These are phyloP conservation scores for Metarhizium brunneum DNA, from an alignment of 2,329 filamentous ascomycete genomes.

Conservation along the genomic window DNA sequence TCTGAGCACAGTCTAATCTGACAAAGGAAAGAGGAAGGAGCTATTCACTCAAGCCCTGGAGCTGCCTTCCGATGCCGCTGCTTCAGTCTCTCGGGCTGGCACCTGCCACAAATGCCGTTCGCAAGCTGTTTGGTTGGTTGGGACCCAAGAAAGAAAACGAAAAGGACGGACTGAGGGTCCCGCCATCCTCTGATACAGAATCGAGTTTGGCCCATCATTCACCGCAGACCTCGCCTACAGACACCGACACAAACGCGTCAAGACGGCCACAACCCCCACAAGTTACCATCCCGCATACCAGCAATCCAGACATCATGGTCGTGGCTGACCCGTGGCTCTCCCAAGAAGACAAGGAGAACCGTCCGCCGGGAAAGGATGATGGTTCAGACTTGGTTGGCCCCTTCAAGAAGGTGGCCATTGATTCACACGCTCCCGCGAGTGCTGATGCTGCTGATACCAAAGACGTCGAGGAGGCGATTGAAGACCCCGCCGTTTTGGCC, in stretches of 20 bases:
- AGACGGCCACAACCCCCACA: not conserved
- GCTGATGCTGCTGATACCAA: not conserved
- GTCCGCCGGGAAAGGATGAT: constrained; percentile 8
- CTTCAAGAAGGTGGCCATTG: constrained; percentile 13
- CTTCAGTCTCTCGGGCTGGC: constrained; percentile 21
- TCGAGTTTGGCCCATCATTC: not conserved
- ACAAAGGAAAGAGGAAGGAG: not conserved
- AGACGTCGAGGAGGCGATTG: not conserved
- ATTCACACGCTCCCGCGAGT: not conserved
- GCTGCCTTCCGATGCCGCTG: constrained; percentile 13
- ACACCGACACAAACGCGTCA: constrained; percentile 2
- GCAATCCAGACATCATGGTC: not conserved
- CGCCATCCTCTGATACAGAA: not conserved
- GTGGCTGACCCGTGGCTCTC: constrained; percentile 8
- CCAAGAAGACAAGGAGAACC: constrained; percentile 21
- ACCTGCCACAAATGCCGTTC: constrained; percentile 21
- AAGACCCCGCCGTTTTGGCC: constrained; percentile 20
- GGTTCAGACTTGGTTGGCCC: constrained; percentile 5
- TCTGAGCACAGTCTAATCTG: not conserved
- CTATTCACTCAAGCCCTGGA: not conserved
- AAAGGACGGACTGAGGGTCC: not conserved
- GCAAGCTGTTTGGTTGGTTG: constrained; percentile 20
- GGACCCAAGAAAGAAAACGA: constrained; percentile 11
- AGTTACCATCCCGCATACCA: not conserved
- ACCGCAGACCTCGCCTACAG: constrained; percentile 1